A percentile compares a stretch with the other conserved stretches of the same genome.
Evolutionary conservation across 257 asterid species (phyloP).

Genomic region (Nicotiana obtusifolia): DNA sequence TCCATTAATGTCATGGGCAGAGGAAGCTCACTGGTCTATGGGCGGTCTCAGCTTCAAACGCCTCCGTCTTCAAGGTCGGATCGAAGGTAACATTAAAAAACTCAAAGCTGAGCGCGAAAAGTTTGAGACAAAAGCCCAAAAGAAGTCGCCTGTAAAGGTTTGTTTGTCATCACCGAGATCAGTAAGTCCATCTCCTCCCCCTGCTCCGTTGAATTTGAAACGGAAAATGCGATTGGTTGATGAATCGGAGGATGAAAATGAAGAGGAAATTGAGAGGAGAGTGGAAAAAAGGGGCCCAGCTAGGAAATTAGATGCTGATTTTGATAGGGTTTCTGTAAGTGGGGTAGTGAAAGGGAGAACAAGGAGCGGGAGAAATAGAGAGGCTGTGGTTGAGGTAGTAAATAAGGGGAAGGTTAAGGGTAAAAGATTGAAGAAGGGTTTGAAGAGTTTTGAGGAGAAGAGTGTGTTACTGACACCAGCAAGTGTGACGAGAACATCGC

Average conservation of each 20-base stretch:
- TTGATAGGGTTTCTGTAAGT: slow-evolving; percentile 62
- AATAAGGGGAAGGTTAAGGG: slow-evolving; percentile 13
- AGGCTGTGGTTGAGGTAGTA: not conserved
- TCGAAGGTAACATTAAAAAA: slow-evolving; percentile 72
- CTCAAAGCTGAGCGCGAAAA: slow-evolving; percentile 57
- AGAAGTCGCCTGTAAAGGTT: slow-evolving; percentile 4
- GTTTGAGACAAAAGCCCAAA: slow-evolving; percentile 12
- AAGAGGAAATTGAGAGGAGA: not conserved
- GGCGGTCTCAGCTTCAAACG: slow-evolving; percentile 77
- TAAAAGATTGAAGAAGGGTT: slow-evolving; percentile 25
- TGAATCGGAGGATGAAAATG: slow-evolving; percentile 33
- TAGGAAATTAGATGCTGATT: slow-evolving; percentile 74
- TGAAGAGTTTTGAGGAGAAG: slow-evolving; percentile 17
- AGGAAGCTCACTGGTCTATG: slow-evolving; percentile 97
- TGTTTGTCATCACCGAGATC: not conserved
- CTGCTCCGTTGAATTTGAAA: slow-evolving; percentile 61
- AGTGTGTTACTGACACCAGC: slow-evolving; percentile 12
- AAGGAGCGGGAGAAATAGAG: slow-evolving; percentile 14
- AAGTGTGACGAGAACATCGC: slow-evolving; percentile 44
- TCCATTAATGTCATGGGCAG: slow-evolving; percentile 72
- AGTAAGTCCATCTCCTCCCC: slow-evolving; percentile 52
- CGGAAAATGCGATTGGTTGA: slow-evolving; percentile 52
- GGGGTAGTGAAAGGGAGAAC: slow-evolving; percentile 19
- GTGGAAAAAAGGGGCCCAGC: slow-evolving; percentile 36
- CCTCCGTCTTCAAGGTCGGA: slow-evolving; percentile 86